These are phyloP conservation scores for Ceratocystis diversiconidia DNA, from an alignment of 2,329 filamentous ascomycete genomes.

Conservation along the genomic window DNA sequence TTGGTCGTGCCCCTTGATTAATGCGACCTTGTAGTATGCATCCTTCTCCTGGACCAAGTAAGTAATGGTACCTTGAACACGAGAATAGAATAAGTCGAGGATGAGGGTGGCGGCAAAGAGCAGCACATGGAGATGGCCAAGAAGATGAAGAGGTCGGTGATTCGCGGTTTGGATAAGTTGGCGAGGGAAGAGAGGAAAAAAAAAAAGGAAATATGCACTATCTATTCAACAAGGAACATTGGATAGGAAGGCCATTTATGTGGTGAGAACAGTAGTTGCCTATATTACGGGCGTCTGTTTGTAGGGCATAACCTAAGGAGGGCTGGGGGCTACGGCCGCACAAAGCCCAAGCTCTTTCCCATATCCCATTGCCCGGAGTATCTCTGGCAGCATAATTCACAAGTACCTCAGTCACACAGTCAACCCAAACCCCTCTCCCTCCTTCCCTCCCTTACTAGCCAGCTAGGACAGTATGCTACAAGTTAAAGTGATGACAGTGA, in stretches of 20 bases:
- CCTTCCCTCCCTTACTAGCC: too few relatives aligned
- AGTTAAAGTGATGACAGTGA: too few relatives aligned
- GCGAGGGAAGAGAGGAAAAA: neutral
- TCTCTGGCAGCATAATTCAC: neutral
- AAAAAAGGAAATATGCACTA: neutral
- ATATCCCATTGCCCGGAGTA: neutral
- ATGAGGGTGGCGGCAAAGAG: neutral
- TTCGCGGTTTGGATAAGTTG: neutral
- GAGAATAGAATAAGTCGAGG: neutral
- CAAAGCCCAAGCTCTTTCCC: too few relatives aligned
- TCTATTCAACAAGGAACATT: neutral
- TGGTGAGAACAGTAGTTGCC: neutral
- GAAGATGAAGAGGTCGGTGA: neutral
- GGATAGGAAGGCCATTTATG: neutral
- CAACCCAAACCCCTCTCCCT: too few relatives aligned
- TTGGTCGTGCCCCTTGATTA: neutral
- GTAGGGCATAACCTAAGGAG: neutral
- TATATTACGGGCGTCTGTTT: neutral
- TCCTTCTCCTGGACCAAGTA: conserved; percentile 4
- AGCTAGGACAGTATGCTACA: too few relatives aligned
- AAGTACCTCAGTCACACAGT: too few relatives aligned
- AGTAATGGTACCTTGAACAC: neutral
- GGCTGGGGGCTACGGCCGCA: neutral
- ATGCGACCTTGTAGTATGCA: neutral
- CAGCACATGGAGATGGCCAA: neutral